Percentiles rank a stretch among this genome's conserved stretches.
Evolutionary conservation across 352 stramenopile species (phyloP).

Genomic region (Blastocystis sp.): DNA sequence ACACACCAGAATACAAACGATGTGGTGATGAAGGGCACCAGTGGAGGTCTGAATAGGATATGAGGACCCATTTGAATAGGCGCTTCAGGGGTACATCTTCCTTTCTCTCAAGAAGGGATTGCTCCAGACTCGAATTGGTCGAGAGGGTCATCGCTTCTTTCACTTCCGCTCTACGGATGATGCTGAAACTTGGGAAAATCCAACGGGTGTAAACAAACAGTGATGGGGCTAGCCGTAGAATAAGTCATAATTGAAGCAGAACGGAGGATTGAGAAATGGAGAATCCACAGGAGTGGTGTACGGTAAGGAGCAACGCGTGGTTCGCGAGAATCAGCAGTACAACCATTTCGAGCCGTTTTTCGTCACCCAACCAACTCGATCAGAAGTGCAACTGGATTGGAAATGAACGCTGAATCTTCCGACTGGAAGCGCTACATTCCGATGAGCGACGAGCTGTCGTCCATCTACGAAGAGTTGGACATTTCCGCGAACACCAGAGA

Average conservation of each 20-base stretch:
- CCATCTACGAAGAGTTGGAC: slow-evolving; percentile 50
- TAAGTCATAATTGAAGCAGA: too few species aligned
- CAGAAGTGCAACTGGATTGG: too few species aligned
- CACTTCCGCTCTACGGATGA: too few species aligned
- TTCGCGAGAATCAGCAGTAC: too few species aligned
- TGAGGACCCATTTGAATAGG: neutral
- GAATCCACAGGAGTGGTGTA: too few species aligned
- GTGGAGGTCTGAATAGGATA: neutral
- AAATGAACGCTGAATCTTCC: slow-evolving; percentile 61
- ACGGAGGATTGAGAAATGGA: too few species aligned
- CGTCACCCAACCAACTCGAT: too few species aligned
- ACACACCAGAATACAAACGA: neutral
- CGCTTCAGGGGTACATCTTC: neutral
- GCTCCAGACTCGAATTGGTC: neutral
- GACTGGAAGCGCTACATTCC: slow-evolving; percentile 60
- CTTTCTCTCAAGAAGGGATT: neutral
- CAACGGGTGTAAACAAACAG: too few species aligned
- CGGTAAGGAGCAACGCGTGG: too few species aligned
- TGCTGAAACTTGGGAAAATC: too few species aligned
- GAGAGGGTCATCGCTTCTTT: neutral
- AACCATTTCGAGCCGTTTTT: neutral
- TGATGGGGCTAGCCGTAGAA: too few species aligned
- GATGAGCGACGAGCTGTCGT: slow-evolving; percentile 25
- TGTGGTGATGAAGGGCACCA: neutral
- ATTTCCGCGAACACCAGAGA: neutral